Conservation (phyloP, 2,329 filamentous ascomycete genomes). For the Neonectria coccinea region DNA sequence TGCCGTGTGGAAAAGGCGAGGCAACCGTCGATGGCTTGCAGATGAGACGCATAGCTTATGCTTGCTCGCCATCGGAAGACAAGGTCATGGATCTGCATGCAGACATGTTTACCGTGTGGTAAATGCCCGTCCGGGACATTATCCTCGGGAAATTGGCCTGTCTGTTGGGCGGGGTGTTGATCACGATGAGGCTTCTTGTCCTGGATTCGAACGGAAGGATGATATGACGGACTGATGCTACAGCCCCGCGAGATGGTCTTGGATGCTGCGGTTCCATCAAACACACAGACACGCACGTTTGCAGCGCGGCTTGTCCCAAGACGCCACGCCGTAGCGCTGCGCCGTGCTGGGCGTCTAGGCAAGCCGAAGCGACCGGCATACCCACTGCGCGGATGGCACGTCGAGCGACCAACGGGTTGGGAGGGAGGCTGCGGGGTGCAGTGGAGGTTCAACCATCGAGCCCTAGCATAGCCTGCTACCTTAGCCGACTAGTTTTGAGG, state of each 20-base stretch:
- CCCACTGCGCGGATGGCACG: conserved; percentile 18
- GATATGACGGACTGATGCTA: conserved; percentile 15
- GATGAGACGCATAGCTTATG: conserved; percentile 32
- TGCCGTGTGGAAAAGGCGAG: conserved; percentile 8
- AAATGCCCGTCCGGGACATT: neutral
- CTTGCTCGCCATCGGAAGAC: conserved; percentile 2
- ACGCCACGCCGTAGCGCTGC: conserved; percentile 8
- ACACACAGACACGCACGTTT: neutral
- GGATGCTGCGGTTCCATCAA: conserved; percentile 16
- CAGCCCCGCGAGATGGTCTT: neutral
- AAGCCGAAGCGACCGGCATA: conserved; percentile 17
- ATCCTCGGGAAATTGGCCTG: neutral
- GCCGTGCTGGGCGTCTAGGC: conserved; percentile 18
- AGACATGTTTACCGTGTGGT: neutral
- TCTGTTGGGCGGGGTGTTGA: too few species aligned
- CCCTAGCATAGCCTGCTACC: conserved; percentile 2
- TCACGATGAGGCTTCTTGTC: neutral
- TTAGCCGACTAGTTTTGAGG: neutral
- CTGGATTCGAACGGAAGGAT: neutral
- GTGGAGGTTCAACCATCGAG: conserved; percentile 22
- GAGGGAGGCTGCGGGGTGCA: conserved; percentile 40
- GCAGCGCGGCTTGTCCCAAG: neutral
- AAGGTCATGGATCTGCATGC: conserved; percentile 9
- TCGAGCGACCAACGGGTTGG: conserved; percentile 22
- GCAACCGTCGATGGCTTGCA: conserved; percentile 35